Conservation (phyloP, 805 yeast species). For the Groenewaldozyma salmanticensis region DNA sequence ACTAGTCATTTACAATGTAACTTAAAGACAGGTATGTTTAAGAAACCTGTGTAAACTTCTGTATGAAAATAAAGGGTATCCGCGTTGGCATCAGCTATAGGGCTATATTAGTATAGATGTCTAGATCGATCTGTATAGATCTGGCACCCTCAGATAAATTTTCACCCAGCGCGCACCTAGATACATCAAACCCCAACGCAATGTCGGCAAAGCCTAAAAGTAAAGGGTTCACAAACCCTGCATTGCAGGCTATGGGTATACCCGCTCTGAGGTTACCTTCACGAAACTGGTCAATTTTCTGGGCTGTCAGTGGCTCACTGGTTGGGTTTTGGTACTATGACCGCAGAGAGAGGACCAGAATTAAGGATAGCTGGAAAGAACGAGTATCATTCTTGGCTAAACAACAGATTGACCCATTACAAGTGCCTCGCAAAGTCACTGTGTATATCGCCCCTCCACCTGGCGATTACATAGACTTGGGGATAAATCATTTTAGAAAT, state of each 20-base stretch:
- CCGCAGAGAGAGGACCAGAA: constrained; percentile 56
- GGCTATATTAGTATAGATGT: too few relatives aligned
- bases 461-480: constrained; percentile 71
- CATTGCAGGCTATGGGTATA: constrained; percentile 57
- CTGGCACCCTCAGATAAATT: not conserved
- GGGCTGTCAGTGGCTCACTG: constrained; percentile 55
- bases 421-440: constrained; percentile 63
- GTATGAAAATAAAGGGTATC: too few relatives aligned
- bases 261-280: constrained; percentile 72
- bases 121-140: too few relatives aligned
- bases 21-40: not conserved
- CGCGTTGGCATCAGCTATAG: too few relatives aligned
- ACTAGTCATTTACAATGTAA: not conserved
- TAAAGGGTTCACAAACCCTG: constrained; percentile 18
- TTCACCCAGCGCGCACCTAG: not conserved
- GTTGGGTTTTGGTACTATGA: constrained; percentile 79
- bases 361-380: constrained; percentile 56
- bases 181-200: too few relatives aligned
- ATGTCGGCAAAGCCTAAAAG: constrained; percentile 8
- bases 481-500: constrained; percentile 62
- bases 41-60: not conserved
- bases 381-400: constrained; percentile 47
- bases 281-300: constrained; percentile 87
- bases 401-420: constrained; percentile 36
- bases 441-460: constrained; percentile 97